Base-by-base conservation (phyloP, 2,329 filamentous ascomycete species). In the Pseudocercospora crystallina region DNA sequence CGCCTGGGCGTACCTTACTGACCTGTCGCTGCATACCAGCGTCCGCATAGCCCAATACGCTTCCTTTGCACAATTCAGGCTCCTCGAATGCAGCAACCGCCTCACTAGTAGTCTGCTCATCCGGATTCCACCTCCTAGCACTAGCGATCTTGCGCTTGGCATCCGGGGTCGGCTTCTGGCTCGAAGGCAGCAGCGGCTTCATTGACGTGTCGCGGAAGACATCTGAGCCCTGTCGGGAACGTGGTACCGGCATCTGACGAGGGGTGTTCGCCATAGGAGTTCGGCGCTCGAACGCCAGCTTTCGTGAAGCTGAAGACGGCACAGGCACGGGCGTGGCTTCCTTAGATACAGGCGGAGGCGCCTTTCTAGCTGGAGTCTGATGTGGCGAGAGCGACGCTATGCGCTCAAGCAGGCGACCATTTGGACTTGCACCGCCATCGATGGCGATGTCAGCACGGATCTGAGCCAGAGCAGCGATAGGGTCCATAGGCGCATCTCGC, bases 1-100 rank as follows among this genome's bases (percentile, higher is more conserved):
- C 52, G 5, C 72, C 73, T 17, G 63, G 59, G 47, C 71, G 62
- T 52, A 71, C 70, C 38, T 69, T 65, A 37, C 61, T 63, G 1
- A 74, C 60, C 55, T 75, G 71, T 44, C 73, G 67, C 45, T 73
- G 53, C 37, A 66, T 58, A 17, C 58, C 56, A 9, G 62, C 58
- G 2, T 53, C 43, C 12, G 58, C 59, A 47, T 61, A 67, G 31
- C 44, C 58, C 8, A 65, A 51, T 8, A 53, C 47, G 47, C 61
- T 62, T 9, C 53, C 59, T 5, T 49, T 33, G 31, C 56, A 61
- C n/a, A 59, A 15, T 5, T 58, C 51, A 1, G 65, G 63, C 5
- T 56, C 14, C 36, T 52, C 29, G 33, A 64, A 65, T 2, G 49
- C 35, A 30, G 56, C 44, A 14, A 62, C 14, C 5, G 49, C 57